phyloP scores from a whole-genome alignment of 345 rosid species.

The Eucalyptus sp. region DNA sequence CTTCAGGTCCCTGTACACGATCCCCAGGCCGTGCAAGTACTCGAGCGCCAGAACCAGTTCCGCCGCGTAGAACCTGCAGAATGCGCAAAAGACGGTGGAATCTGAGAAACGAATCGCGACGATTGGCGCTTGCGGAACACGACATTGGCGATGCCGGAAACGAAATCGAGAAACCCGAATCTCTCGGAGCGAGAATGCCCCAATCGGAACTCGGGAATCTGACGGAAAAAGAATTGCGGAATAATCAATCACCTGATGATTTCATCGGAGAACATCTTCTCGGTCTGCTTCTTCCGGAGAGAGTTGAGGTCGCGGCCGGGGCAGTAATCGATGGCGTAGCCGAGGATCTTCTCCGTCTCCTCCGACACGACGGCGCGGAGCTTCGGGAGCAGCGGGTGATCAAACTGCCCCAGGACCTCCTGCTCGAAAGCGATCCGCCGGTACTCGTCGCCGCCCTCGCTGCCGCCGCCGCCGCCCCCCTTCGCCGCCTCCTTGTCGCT shows the following conservation, averaged over 20 bases:
- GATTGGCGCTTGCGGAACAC: neutral
- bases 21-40: conserved; percentile 59
- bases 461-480: neutral
- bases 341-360: conserved; percentile 61
- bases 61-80: conserved; percentile 76
- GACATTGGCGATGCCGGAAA: neutral
- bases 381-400: conserved; percentile 73
- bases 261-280: conserved; percentile 67
- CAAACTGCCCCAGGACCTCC: conserved; percentile 34
- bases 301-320: conserved; percentile 58
- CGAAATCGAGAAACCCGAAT: neutral
- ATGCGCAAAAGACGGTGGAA: neutral
- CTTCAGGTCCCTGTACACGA: conserved; percentile 78
- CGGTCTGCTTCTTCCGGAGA: conserved; percentile 53
- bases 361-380: conserved; percentile 59
- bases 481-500: neutral
- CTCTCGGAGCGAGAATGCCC: neutral
- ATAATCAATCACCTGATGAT: conserved; percentile 39
- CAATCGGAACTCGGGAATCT: neutral
- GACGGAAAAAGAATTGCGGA: neutral
- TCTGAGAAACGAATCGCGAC: neutral
- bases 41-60: conserved; percentile 75
- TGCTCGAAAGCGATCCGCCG: conserved; percentile 61
- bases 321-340: conserved; percentile 85
- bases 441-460: conserved; percentile 15